Evolutionary conservation across 2,329 filamentous ascomycete species (phyloP), one percentile per base, ranked within the genome.

Genomic region (Cladosporium halotolerans): DNA sequence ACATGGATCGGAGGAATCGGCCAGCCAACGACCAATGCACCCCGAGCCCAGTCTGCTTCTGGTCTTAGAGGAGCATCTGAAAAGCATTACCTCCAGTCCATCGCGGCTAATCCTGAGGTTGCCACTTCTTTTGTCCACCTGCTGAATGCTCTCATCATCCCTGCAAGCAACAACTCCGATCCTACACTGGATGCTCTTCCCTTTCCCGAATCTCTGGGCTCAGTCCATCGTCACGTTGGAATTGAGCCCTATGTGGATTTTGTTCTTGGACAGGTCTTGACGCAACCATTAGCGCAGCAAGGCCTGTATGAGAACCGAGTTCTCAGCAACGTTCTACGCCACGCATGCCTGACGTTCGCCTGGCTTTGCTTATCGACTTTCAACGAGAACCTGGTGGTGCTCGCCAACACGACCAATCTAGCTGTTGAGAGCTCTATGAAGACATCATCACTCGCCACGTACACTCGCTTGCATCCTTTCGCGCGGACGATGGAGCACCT

Each of bases 401-500:
- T 96, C 62, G 86, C 88, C 38, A 95, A 89, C 67, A 81, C 86
- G 64, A 87, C 88, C 2, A 86, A 80, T 56, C 77, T 95, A 31
- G 76, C 81, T 23, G 83, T 95, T 13, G 90, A 96, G 66, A 73
- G 79, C 9, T 81, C 86, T 13, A 88, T 95, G 59, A 79, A 79
- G 40, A 79, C 88, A 3, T 86, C 85, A 2, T 87, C 88, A 53
- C 76, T 97, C 4, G 82, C 84, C 46, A 79, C 81, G 5, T 99
- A 99, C 66, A 83, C 93, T 55, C 82, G 84, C 19, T 79, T 96
- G 50, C 95, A 99, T 71, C 92, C 95, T 0, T 99, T 97, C 65
- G 84, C 88, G 3, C 83, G 95, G 55, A 85, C 95, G 13, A 96
- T 97, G 88, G 93, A 99, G 66, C 97, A 93, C 90, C 82, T 99